Base-by-base conservation (phyloP, 805 yeast genomes). In the Kazachstania kunashirensis region DNA sequence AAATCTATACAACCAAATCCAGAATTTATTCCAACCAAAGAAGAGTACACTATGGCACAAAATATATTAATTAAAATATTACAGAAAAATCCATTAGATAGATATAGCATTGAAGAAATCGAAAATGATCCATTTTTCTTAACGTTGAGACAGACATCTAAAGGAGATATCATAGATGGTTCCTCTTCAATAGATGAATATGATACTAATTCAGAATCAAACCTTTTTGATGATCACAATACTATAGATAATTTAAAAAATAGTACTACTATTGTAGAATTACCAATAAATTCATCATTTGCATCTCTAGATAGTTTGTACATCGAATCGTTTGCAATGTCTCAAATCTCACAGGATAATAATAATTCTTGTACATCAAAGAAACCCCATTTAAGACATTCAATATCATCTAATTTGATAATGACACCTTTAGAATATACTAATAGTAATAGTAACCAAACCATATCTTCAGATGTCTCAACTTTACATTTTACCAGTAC, bases 211-310 rank as follows among this genome's bases (percentile, higher is more conserved):
- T n/a, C n/a, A n/a, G n/a, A n/a, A n/a, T n/a, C n/a, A n/a, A n/a
- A n/a, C n/a, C n/a, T n/a, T n/a, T n/a, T n/a, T n/a, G n/a, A n/a
- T n/a, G n/a, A n/a, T n/a, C n/a, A n/a, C n/a, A n/a, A n/a, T n/a
- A n/a, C n/a, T n/a, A n/a, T n/a, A n/a, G n/a, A n/a, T n/a, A n/a
- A n/a, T n/a, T 6, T 26, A 21, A 32, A 18, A 20, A 33, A 29
- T 28, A 36, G 30, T 27, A 44, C 41, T 24, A 73, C 79, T 13
- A 69, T 75, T 29, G 82, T 82, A 28, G 71, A 81, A 4, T 54
- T 80, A 27, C 84, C 84, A 0, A 63, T 78, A 12, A 78, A 75
- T 42, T 83, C 82, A 29, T 79, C 86, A 43, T 80, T 79, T 64
- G 89, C 89, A 1, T 80, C 88, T 0, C 61, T 82, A 50, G 86